Percentiles rank a stretch among this genome's conserved stretches.
phyloP scores from a whole-genome alignment of 345 rosid species.

The Anacardium occidentale region DNA sequence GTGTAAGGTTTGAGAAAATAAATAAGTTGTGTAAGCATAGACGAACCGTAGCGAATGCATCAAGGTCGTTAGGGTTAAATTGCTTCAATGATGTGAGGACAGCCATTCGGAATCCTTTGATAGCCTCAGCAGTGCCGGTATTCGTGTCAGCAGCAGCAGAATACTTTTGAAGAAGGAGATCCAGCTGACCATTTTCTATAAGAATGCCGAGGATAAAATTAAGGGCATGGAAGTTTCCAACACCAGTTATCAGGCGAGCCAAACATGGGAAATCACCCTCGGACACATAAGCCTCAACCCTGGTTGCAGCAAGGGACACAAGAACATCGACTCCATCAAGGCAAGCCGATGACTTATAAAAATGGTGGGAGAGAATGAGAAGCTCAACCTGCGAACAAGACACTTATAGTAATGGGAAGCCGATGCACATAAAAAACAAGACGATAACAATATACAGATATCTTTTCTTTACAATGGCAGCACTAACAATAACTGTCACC shows the following conservation, averaged over 20 bases:
- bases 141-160: conserved; percentile 85
- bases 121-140: conserved; percentile 79
- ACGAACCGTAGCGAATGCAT: conserved; percentile 91
- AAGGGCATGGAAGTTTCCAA: conserved; percentile 92
- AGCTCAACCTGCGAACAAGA: conserved; percentile 77
- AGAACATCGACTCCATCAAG: conserved; percentile 99
- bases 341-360: conserved; percentile 96
- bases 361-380: conserved; percentile 94
- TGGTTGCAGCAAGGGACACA: conserved; percentile 93
- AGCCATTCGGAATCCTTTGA: conserved; percentile 94
- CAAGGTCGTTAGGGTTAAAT: conserved; percentile 80
- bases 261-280: conserved; percentile 97
- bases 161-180: conserved; percentile 88
- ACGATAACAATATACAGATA: not conserved
- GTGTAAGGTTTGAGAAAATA: not conserved
- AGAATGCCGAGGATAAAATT: conserved; percentile 93
- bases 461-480: not conserved
- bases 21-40: conserved; percentile 3
- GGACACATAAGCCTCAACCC: conserved; percentile 88
- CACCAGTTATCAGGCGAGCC: conserved; percentile 94
- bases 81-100: conserved; percentile 93
- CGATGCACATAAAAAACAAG: not conserved
- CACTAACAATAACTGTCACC: not conserved
- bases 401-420: conserved; percentile 9
- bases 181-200: conserved; percentile 91